These are phyloP conservation scores for Linnemannia schmuckeri DNA, from an alignment of 192 early-diverging fungal genomes.

Conservation along the genomic window DNA sequence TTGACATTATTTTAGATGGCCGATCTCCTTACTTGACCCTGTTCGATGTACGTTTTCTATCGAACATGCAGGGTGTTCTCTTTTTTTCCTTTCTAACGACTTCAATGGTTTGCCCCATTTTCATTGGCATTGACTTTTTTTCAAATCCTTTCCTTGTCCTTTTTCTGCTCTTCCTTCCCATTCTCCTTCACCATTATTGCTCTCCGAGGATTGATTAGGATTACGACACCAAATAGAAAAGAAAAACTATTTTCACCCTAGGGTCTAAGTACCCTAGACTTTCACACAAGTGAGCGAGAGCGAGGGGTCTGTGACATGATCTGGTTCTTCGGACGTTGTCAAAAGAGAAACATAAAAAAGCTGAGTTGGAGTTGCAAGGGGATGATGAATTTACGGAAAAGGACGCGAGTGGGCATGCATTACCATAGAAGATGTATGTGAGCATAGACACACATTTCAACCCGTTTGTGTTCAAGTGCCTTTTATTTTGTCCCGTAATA, in stretches of 20 bases:
- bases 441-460: neutral
- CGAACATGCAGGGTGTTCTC: slow-evolving; percentile 6
- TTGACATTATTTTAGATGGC: neutral
- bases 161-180: neutral
- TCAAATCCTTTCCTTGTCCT: neutral
- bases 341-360: neutral
- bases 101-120: neutral
- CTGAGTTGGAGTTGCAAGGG: slow-evolving; percentile 9
- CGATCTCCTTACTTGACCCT: neutral
- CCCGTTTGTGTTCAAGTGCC: neutral
- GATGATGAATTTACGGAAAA: neutral
- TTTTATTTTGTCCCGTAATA: neutral
- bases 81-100: neutral
- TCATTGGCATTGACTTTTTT: neutral
- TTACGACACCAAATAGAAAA: too few species aligned
- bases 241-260: neutral
- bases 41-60: neutral
- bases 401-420: slow-evolving; percentile 12
- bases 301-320: neutral
- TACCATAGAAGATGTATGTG: neutral
- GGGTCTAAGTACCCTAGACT: neutral
- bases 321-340: neutral
- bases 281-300: neutral
- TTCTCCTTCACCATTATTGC: neutral
- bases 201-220: neutral